phyloP scores from a whole-genome alignment of 164 flowering plant species.

The Vitis rotundifolia region DNA sequence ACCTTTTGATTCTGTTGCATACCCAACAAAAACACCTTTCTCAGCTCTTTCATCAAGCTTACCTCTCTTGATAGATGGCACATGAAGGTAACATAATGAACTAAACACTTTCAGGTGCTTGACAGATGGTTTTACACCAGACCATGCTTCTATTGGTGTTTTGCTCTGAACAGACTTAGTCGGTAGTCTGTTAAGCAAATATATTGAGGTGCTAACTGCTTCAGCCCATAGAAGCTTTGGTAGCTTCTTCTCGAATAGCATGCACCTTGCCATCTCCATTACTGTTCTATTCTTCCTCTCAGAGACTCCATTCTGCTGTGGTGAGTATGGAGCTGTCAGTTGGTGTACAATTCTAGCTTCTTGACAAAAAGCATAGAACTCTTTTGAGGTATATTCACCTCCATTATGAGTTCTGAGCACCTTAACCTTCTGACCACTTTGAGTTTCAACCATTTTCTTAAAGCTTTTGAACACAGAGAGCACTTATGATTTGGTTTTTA shows the following conservation, averaged over 20 bases:
- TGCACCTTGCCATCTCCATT: conserved; percentile 2
- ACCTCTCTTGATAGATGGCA: background rate
- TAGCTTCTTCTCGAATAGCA: background rate
- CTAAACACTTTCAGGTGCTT: conserved; percentile 4
- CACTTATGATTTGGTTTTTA: background rate
- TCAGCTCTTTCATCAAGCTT: conserved; percentile 1
- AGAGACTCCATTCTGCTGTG: background rate
- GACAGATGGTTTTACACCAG: background rate
- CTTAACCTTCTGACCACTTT: background rate
- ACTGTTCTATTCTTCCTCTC: conserved; percentile 4
- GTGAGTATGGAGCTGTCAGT: background rate
- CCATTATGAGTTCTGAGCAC: background rate
- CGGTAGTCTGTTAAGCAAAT: background rate
- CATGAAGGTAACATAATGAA: background rate
- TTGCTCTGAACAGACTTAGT: background rate
- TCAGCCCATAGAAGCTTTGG: background rate
- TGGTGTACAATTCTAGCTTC: background rate
- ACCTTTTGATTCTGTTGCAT: background rate
- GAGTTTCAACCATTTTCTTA: background rate
- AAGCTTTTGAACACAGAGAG: background rate
- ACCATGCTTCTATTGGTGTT: conserved; percentile 4
- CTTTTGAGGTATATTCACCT: background rate
- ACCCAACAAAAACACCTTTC: background rate
- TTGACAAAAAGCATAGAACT: background rate
- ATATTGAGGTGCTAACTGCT: background rate